Conservation (phyloP, 139 green algal species). For the Chlorella sp. region DNA sequence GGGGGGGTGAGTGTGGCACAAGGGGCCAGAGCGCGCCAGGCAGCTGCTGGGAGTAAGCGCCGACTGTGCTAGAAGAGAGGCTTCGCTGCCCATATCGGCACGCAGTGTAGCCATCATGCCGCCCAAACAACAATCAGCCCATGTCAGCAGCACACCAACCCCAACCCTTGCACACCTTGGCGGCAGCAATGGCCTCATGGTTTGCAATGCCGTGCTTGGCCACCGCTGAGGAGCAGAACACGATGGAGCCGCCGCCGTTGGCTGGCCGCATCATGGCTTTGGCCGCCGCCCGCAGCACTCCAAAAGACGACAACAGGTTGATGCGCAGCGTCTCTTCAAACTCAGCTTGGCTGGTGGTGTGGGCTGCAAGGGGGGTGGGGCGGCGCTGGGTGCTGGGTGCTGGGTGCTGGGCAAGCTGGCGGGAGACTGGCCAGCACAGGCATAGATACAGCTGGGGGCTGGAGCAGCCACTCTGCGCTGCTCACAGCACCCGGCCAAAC, state of each 20-base stretch:
- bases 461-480: no score
- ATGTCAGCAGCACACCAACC: background rate
- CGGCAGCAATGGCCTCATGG: constrained; percentile 88
- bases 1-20: background rate
- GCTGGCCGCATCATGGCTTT: constrained; percentile 68
- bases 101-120: no score
- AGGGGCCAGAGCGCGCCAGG: no score
- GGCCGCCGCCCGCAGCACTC: constrained; percentile 70
- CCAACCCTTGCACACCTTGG: constrained; percentile 43
- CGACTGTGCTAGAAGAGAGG: no score
- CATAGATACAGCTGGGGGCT: no score
- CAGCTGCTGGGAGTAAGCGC: no score
- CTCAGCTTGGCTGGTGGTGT: constrained; percentile 74
- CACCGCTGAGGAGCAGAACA: constrained; percentile 72
- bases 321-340: constrained; percentile 59
- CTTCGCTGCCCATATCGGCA: no score
- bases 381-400: background rate
- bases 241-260: constrained; percentile 74
- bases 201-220: constrained; percentile 59
- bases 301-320: constrained; percentile 82
- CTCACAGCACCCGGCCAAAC: no score
- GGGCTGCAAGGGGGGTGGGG: constrained; percentile 43
- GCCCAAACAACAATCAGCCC: no score
- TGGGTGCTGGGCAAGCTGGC: no score
- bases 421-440: no score